These are phyloP conservation scores for Calycina marina DNA, from an alignment of 2,329 filamentous ascomycete species.

Conservation along the genomic window DNA sequence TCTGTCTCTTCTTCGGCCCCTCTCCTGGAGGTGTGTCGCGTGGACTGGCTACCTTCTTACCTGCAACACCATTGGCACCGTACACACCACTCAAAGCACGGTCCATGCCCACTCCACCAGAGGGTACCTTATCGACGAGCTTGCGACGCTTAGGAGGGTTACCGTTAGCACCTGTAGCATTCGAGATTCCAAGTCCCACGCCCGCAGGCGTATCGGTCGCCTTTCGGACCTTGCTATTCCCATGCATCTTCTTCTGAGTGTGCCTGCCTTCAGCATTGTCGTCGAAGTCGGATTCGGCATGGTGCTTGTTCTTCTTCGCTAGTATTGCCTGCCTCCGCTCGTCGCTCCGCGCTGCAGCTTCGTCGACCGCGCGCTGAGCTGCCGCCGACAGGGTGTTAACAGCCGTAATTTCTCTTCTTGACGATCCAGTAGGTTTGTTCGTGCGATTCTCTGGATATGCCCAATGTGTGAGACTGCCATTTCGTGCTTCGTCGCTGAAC, in stretches of 20 bases:
- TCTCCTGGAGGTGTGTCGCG: constrained; percentile 55
- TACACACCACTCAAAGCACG: constrained; percentile 50
- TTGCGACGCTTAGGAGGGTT: constrained; percentile 62
- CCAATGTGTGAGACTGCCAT: constrained; percentile 88
- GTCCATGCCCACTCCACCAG: constrained; percentile 41
- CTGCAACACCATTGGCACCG: constrained; percentile 29
- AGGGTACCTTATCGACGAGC: constrained; percentile 53
- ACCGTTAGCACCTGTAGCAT: constrained; percentile 34
- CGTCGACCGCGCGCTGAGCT: constrained; percentile 64
- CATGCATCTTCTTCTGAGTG: constrained; percentile 48
- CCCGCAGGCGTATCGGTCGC: constrained; percentile 34
- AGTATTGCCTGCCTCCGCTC: constrained; percentile 69
- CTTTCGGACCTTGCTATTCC: constrained; percentile 48
- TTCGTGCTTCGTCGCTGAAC: constrained; percentile 86
- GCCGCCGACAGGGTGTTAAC: constrained; percentile 55
- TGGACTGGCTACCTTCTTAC: constrained; percentile 51
- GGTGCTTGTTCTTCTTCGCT: constrained; percentile 47
- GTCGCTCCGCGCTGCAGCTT: constrained; percentile 73
- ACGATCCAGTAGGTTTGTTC: constrained; percentile 49
- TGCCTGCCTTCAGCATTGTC: constrained; percentile 37
- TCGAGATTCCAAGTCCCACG: constrained; percentile 52
- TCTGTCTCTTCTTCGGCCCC: constrained; percentile 51
- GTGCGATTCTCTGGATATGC: constrained; percentile 80
- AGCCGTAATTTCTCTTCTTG: constrained; percentile 64
- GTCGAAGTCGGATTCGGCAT: constrained; percentile 68